A percentile compares a stretch with the other conserved stretches of the same genome.
Evolutionary conservation across 345 rosid species (phyloP).

Genomic region (Turritis glabra): DNA sequence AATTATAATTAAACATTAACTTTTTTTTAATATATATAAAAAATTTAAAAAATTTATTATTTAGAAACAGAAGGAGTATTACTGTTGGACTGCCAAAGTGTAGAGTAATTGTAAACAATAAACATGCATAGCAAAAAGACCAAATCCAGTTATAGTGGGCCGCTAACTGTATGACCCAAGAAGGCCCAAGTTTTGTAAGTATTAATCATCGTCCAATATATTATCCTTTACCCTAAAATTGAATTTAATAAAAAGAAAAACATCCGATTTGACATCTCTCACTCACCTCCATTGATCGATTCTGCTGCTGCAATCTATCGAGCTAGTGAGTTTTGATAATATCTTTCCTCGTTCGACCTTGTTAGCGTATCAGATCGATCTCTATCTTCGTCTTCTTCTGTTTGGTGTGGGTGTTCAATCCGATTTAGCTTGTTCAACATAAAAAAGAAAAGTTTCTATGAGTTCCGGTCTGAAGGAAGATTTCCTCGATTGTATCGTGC

Average conservation of each 20-base stretch:
- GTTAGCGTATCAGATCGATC: not conserved
- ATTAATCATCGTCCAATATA: not conserved
- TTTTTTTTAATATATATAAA: no score
- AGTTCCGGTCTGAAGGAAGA: conserved; percentile 33
- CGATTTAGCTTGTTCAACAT: not conserved
- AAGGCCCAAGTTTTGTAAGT: not conserved
- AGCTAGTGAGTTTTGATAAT: conserved; percentile 1
- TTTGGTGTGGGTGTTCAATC: not conserved
- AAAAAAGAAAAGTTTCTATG: not conserved
- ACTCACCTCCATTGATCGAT: not conserved
- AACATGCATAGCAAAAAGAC: no score
- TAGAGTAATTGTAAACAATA: no score
- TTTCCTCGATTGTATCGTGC: conserved; percentile 54
- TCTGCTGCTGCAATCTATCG: not conserved
- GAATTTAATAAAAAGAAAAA: not conserved
- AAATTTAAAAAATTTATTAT: no score
- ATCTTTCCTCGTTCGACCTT: not conserved
- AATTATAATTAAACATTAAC: no score
- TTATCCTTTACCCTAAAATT: not conserved
- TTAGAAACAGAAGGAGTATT: no score
- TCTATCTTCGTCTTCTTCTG: not conserved
- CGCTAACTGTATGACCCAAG: not conserved
- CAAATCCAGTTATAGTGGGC: not conserved
- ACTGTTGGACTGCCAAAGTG: no score
- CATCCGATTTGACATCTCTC: not conserved